These are phyloP conservation scores for Drechslerella dactyloides DNA, from an alignment of 2,329 filamentous ascomycete genomes.

Conservation along the genomic window DNA sequence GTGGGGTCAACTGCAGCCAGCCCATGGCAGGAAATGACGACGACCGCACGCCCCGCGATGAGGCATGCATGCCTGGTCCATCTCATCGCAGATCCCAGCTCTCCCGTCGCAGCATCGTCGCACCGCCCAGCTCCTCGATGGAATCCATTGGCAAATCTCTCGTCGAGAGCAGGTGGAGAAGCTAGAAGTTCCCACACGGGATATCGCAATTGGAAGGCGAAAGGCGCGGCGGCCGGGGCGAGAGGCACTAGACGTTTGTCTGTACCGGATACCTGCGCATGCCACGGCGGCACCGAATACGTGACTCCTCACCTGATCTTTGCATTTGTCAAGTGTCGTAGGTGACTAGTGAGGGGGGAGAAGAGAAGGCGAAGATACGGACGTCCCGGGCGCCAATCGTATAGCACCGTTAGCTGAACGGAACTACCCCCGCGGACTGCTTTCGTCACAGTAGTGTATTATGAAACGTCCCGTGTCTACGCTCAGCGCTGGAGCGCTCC, in stretches of 20 bases:
- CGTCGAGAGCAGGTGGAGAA: constrained; percentile 6
- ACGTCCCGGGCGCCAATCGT: constrained; percentile 39
- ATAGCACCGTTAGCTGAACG: constrained; percentile 36
- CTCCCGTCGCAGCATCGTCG: constrained; percentile 26
- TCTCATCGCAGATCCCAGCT: constrained; percentile 32
- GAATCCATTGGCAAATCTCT: constrained; percentile 30
- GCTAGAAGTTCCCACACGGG: constrained; percentile 38
- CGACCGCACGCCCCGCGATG: constrained; percentile 24
- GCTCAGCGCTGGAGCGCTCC: no score
- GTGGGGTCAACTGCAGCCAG: no score
- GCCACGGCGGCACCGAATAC: constrained; percentile 28
- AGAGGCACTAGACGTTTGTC: constrained; percentile 12
- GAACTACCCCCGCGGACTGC: background rate
- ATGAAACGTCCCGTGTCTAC: constrained; percentile 49
- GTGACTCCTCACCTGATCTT: constrained; percentile 16
- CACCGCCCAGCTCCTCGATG: constrained; percentile 8
- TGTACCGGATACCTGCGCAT: background rate
- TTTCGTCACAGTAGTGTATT: background rate
- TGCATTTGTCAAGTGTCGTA: constrained; percentile 13
- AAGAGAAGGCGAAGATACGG: no score
- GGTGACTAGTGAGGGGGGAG: constrained; percentile 10
- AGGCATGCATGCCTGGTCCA: constrained; percentile 13
- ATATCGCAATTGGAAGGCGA: constrained; percentile 45
- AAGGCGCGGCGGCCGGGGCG: constrained; percentile 22
- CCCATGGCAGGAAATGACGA: constrained; percentile 19